Percentiles rank a stretch among this genome's conserved stretches.
phyloP scores from a whole-genome alignment of 306 rosid genomes.

The Ochetophila trinervis region DNA sequence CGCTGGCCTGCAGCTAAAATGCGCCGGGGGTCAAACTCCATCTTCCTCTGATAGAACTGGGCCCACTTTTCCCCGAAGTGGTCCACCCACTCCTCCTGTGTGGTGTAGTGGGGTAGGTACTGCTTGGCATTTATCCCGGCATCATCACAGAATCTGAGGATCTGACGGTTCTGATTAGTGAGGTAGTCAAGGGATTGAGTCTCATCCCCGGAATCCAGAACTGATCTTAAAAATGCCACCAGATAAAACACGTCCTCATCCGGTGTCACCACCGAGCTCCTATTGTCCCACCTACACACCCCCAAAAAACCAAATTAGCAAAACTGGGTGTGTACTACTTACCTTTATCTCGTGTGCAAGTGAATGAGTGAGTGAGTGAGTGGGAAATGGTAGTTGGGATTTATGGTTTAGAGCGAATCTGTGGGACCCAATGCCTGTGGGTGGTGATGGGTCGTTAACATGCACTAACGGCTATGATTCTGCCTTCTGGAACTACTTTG shows the following conservation, averaged over 20 bases:
- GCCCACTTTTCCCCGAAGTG: conserved; percentile 91
- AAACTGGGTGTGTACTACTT: not conserved
- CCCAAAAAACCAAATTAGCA: not conserved
- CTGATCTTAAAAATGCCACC: conserved; percentile 87
- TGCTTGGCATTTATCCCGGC: conserved; percentile 66
- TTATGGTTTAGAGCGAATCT: conserved; percentile 8
- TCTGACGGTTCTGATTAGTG: conserved; percentile 68
- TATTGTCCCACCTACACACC: conserved; percentile 68
- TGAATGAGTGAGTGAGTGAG: too few relatives aligned
- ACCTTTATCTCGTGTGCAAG: not conserved
- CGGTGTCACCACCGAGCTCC: conserved; percentile 82
- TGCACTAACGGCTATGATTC: conserved; percentile 15
- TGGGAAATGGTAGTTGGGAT: conserved; percentile 18
- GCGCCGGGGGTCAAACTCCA: conserved; percentile 69
- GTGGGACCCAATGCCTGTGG: not conserved
- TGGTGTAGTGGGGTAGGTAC: conserved; percentile 87
- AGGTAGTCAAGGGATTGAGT: conserved; percentile 58
- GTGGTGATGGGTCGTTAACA: conserved; percentile 26
- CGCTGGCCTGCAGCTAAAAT: conserved; percentile 90
- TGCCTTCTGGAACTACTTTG: conserved; percentile 17
- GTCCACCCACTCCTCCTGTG: conserved; percentile 68
- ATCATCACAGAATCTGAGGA: conserved; percentile 63
- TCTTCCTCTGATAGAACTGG: conserved; percentile 55
- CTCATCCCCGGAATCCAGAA: conserved; percentile 53
- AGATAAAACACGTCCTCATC: conserved; percentile 86